These are phyloP conservation scores for Quercus parvula DNA, from an alignment of 306 rosid species.

Conservation along the genomic window DNA sequence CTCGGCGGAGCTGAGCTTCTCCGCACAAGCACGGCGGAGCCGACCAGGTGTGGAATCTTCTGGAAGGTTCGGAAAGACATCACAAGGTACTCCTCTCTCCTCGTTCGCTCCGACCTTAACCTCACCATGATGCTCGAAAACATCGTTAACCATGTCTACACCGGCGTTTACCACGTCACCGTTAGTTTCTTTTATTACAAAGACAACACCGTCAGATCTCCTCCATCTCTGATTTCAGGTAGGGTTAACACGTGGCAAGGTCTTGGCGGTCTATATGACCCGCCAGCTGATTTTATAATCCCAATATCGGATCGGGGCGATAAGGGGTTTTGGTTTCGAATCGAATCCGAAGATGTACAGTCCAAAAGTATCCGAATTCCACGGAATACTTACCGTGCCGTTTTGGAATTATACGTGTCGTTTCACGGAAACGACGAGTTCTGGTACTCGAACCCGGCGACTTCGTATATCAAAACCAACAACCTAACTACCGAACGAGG, in stretches of 20 bases:
- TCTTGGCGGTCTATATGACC: slow-evolving; percentile 8
- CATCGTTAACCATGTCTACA: slow-evolving; percentile 41
- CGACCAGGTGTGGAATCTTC: slow-evolving; percentile 47
- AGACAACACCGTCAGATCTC: slow-evolving; percentile 10
- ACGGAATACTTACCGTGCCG: slow-evolving; percentile 45
- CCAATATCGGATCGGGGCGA: slow-evolving; percentile 58
- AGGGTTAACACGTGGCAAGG: not conserved
- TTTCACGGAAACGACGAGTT: slow-evolving; percentile 86
- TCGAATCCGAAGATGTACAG: slow-evolving; percentile 42
- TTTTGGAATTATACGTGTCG: slow-evolving; percentile 65
- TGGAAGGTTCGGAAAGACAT: slow-evolving; percentile 75
- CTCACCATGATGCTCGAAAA: slow-evolving; percentile 85
- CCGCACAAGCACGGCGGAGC: slow-evolving; percentile 84
- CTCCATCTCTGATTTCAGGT: slow-evolving; percentile 5
- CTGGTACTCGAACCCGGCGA: slow-evolving; percentile 85
- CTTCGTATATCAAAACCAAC: slow-evolving; percentile 51
- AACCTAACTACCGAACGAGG: slow-evolving; percentile 56
- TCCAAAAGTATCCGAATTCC: slow-evolving; percentile 48
- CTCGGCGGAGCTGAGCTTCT: slow-evolving; percentile 71
- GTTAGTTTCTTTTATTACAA: slow-evolving; percentile 45
- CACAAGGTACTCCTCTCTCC: slow-evolving; percentile 62
- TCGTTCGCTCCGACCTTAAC: slow-evolving; percentile 28
- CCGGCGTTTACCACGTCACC: slow-evolving; percentile 65
- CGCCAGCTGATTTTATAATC: slow-evolving; percentile 69
- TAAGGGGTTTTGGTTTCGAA: slow-evolving; percentile 69